Conservation (phyloP, 352 stramenopile genomes). For the Pythium phragmiticola region DNA sequence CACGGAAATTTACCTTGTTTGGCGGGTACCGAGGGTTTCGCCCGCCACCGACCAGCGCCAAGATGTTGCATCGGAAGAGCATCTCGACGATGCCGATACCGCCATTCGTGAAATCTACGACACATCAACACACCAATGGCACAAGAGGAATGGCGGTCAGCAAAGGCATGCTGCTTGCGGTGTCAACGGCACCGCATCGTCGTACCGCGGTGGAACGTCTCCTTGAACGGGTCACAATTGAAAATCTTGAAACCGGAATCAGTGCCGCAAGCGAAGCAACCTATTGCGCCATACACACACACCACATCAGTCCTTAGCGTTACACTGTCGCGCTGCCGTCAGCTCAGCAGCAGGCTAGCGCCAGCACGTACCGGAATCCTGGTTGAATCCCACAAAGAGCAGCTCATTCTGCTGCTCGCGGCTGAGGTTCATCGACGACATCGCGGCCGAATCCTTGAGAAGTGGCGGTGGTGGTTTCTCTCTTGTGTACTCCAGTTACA, state of each 20-base stretch:
- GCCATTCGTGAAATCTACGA: constrained; percentile 90
- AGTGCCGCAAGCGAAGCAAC: constrained; percentile 94
- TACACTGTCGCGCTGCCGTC: neutral
- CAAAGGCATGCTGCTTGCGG: neutral
- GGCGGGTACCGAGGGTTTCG: constrained; percentile 92
- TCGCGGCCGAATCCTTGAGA: neutral
- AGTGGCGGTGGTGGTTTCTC: neutral
- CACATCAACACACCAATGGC: neutral
- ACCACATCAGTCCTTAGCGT: neutral
- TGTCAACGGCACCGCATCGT: neutral
- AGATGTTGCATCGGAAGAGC: constrained; percentile 99
- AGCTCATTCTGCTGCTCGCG: constrained; percentile 91
- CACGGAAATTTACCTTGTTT: constrained; percentile 84
- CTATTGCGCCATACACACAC: constrained; percentile 31
- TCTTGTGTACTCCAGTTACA: neutral
- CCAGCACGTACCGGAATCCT: constrained; percentile 83
- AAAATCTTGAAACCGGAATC: constrained; percentile 98
- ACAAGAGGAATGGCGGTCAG: neutral
- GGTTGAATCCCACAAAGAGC: constrained; percentile 95
- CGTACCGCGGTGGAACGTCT: constrained; percentile 94
- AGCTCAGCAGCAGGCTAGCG: neutral
- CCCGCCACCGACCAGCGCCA: constrained; percentile 92
- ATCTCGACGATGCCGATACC: constrained; percentile 99
- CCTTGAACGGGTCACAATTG: constrained; percentile 97
- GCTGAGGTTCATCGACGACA: constrained; percentile 77